phyloP scores from a whole-genome alignment of 2,329 filamentous ascomycete genomes.

The Pyrenophora seminiperda region DNA sequence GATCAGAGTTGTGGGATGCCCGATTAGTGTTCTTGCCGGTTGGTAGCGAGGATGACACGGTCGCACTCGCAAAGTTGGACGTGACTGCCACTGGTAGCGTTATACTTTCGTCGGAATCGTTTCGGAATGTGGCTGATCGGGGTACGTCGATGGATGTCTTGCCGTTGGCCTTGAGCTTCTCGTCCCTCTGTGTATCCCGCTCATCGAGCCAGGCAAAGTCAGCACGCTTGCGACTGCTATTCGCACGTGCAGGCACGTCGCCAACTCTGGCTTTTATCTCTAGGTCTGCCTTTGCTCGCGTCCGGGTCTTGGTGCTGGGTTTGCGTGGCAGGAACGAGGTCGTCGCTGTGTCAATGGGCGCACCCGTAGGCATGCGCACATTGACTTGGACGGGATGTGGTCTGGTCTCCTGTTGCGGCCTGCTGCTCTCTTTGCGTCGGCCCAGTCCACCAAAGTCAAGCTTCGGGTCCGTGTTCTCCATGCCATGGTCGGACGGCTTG shows the following conservation, averaged over 20 bases:
- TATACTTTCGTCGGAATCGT: conserved; percentile 44
- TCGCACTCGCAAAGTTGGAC: conserved; percentile 48
- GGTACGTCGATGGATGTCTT: conserved; percentile 31
- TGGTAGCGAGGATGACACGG: conserved; percentile 48
- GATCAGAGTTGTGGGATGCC: conserved; percentile 45
- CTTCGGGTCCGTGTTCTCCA: conserved; percentile 45
- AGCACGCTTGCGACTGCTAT: conserved; percentile 41
- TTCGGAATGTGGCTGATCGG: conserved; percentile 22
- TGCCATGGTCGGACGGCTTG: conserved; percentile 48
- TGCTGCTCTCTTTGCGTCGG: conserved; percentile 26
- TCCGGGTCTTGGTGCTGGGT: conserved; percentile 30
- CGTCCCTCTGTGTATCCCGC: conserved; percentile 30
- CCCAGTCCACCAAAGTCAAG: conserved; percentile 42
- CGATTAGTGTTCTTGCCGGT: conserved; percentile 27
- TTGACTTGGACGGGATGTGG: conserved; percentile 28
- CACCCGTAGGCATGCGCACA: conserved; percentile 38
- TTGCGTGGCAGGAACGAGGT: conserved; percentile 32
- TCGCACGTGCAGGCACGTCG: conserved; percentile 37
- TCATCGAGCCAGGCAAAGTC: conserved; percentile 31
- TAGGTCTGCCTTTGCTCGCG: conserved; percentile 30
- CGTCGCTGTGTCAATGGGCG: conserved; percentile 33
- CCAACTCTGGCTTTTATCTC: conserved; percentile 21
- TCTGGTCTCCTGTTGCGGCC: conserved; percentile 1
- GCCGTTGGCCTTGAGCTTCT: conserved; percentile 25
- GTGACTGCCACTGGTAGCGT: conserved; percentile 51